Percentiles rank a stretch among this genome's conserved stretches.
These are phyloP conservation scores for Globisporangium alternatum DNA, from an alignment of 352 stramenopile genomes.

Conservation along the genomic window DNA sequence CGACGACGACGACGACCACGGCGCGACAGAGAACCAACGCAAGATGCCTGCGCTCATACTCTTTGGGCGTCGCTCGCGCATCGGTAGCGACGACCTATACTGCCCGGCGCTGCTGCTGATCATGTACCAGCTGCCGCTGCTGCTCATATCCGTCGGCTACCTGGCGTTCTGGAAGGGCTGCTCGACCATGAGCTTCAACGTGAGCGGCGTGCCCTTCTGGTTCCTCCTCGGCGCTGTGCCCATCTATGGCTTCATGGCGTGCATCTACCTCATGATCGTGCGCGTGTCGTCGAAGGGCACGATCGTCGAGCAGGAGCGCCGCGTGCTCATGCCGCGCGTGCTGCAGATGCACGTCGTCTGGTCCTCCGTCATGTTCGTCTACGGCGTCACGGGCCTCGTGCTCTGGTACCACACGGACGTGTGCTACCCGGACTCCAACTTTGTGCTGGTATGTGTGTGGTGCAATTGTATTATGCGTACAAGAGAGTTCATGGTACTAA, in stretches of 20 bases:
- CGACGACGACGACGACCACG: background rate
- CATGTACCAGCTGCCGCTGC: conserved; percentile 70
- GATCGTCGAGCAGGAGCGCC: conserved; percentile 84
- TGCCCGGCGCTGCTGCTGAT: conserved; percentile 77
- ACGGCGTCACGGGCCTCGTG: conserved; percentile 50
- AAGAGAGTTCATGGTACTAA: background rate
- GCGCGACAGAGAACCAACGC: background rate
- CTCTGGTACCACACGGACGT: conserved; percentile 73
- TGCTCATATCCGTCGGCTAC: conserved; percentile 64
- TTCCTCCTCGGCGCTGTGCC: conserved; percentile 67
- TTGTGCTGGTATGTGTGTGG: conserved; percentile 51
- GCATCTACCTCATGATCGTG: conserved; percentile 86
- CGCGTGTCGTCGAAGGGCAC: conserved; percentile 81
- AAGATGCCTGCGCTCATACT: conserved; percentile 82
- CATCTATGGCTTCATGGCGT: conserved; percentile 75
- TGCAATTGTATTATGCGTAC: background rate
- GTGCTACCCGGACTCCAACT: conserved; percentile 71
- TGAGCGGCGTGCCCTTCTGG: conserved; percentile 70
- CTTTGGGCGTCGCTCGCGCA: conserved; percentile 75
- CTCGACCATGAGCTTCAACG: conserved; percentile 60
- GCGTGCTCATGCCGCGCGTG: conserved; percentile 81
- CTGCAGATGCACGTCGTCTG: conserved; percentile 77
- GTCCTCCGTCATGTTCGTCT: conserved; percentile 63
- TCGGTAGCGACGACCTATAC: conserved; percentile 85
- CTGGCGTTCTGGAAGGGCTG: conserved; percentile 58